Base-by-base conservation (phyloP, 164 flowering plant species). In the Dillenia turbinata region DNA sequence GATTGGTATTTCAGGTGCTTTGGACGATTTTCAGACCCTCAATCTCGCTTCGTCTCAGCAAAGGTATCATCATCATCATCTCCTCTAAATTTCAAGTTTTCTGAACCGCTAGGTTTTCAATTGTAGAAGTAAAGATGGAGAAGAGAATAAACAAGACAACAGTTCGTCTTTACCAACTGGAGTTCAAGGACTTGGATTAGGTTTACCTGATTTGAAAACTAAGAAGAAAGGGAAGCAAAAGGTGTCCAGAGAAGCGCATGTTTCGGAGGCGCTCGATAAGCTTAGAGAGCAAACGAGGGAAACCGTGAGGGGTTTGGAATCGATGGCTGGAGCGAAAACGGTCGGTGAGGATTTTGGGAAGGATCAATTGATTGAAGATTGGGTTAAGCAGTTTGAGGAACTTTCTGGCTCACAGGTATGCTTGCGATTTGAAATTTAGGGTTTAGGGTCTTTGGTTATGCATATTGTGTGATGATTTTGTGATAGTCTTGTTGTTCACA, bases 351-450 rank as follows among this genome's bases (percentile, higher is more conserved):
- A 77, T 59, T 70, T 83, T 44, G 78, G 72, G 17, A 77, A 77
- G 45, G 94, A 91, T 59, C 80, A 77, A 9, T 72, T 81, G 86
- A 71, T 94, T 76, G 99, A 88, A 62, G 95, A 95, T 65, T 92
- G 87, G 85, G 90, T 88, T 54, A 95, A 95, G 83, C 97, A 95
- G 72, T 92, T 95, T 72, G 96, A 89, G 78, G 88, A 86, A 71
- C 81, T 95, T 53, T 82, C 96, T 57, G 97, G 96, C 12, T 67
- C 92, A 73, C 96, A 95, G 97, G 99, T 90, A 76, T 63, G 2
- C 22, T 69, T 59, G 10, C 14, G 53, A 52, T 46, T 59, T 59
- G 10, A 15, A 52, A 52, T 17, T 59, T 46, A 59, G 62, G 62
- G 62, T 59, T 48, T 59, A 59, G 62, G 62, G 62, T 59, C 48